Conservation (phyloP, 371 early-diverging fungal genomes). For the Phascolomyces articulosus region DNA sequence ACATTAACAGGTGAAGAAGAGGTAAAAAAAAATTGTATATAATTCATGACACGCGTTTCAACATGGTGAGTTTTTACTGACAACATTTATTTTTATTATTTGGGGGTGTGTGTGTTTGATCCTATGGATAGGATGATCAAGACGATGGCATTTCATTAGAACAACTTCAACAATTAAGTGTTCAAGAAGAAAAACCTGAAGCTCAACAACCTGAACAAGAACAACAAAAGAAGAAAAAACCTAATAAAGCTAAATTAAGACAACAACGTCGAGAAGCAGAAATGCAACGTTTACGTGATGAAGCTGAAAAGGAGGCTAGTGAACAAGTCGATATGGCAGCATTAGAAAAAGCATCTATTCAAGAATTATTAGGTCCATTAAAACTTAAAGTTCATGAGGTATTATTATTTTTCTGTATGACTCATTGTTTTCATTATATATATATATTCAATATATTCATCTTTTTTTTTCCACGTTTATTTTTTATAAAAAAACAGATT, state of each 20-base stretch:
- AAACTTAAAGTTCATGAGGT: conserved; percentile 53
- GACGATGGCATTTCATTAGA: conserved; percentile 46
- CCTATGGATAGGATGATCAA: conserved; percentile 7
- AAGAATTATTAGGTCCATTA: conserved; percentile 47
- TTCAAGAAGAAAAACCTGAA: conserved; percentile 33
- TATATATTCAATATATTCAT: too few relatives aligned
- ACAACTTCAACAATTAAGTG: conserved; percentile 32
- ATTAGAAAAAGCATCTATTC: conserved; percentile 76
- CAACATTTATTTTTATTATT: neutral
- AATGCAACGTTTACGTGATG: conserved; percentile 72
- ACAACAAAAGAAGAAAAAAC: conserved; percentile 49
- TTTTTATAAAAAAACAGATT: conserved; percentile 41
- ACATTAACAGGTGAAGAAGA: conserved; percentile 29
- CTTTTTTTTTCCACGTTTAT: too few relatives aligned
- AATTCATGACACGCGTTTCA: conserved; percentile 10
- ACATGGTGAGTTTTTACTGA: conserved; percentile 6
- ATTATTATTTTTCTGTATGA: neutral
- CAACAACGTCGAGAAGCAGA: conserved; percentile 77
- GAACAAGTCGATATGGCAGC: conserved; percentile 74
- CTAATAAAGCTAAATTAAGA: conserved; percentile 68
- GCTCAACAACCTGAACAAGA: conserved; percentile 12
- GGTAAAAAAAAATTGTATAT: too few relatives aligned
- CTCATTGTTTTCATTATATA: too few relatives aligned
- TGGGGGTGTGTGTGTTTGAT: too few relatives aligned
- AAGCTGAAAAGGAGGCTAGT: conserved; percentile 83